Conservation (phyloP, 108 stramenopile species). For the Cyclotella baltica region DNA sequence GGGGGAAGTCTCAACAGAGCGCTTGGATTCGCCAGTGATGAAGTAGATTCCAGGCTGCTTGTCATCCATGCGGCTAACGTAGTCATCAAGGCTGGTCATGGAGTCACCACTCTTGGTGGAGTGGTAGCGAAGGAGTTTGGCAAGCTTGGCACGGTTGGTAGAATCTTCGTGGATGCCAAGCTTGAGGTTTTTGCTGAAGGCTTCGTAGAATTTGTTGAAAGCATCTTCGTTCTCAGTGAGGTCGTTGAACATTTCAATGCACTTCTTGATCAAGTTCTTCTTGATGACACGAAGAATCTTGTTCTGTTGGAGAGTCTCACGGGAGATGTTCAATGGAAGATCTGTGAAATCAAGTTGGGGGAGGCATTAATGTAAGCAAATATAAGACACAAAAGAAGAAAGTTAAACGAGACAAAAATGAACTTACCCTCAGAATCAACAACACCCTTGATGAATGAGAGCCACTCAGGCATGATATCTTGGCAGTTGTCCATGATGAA, state of each 20-base stretch:
- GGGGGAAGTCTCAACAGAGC: conserved; percentile 98
- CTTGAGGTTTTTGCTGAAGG: conserved; percentile 99
- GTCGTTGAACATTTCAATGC: conserved; percentile 99
- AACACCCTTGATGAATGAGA: conserved; percentile 98
- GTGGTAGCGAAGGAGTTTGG: conserved; percentile 99
- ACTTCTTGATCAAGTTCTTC: conserved; percentile 99
- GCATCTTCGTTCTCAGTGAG: conserved; percentile 98
- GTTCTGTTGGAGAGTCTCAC: conserved; percentile 99
- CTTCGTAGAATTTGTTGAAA: conserved; percentile 99
- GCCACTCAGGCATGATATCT: conserved; percentile 99
- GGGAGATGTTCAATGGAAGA: conserved; percentile 99
- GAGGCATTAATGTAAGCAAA: neutral
- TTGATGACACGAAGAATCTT: conserved; percentile 99
- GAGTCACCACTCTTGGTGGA: conserved; percentile 99
- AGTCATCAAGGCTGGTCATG: conserved; percentile 98
- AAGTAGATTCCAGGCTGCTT: conserved; percentile 99
- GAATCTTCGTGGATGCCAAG: conserved; percentile 99
- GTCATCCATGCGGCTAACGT: conserved; percentile 98
- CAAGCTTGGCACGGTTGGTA: conserved; percentile 99
- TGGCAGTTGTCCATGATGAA: conserved; percentile 99
- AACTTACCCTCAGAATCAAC: conserved; percentile 96
- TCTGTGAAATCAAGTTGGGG: conserved; percentile 30
- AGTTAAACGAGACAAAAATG: neutral
- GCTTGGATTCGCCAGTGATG: conserved; percentile 99
- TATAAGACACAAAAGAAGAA: neutral